Base-by-base conservation (phyloP, 2,329 filamentous ascomycete species). In the Colletotrichum costaricense region DNA sequence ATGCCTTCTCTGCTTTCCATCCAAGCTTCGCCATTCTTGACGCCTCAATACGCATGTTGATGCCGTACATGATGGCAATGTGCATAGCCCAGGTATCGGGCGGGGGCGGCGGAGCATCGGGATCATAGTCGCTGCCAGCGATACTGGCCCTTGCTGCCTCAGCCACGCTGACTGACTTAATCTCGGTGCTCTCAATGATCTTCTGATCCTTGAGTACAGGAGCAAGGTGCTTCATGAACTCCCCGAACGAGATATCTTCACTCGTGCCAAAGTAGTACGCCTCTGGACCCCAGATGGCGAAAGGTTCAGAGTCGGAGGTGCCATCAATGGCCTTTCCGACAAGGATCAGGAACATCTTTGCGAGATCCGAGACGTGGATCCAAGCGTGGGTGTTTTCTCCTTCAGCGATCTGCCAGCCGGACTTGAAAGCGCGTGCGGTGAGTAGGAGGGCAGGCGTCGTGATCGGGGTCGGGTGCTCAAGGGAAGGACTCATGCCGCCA, bases 391-490 rank as follows among this genome's bases (percentile, higher is more conserved):
- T 65, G 28, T 69, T 69, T 22, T 64, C 67, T 8, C 67, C 67
- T 52, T 64, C 54, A 5, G 67, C 67, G 30, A 70, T 66, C 16
- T 67, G 54, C 67, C 67, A 70, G 54, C 67, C 67, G 11, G 67
- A 66, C 62, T 66, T 70, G 62, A 70, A 58, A 14, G 67, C 67
- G 2, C 67, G 67, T 2, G 62, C 64, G 49, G 69, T 73, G 19
- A 57, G 69, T 19, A 73, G 68, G 33, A 58, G 66, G n/a, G 75
- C 74, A 30, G 65, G 59, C 35, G 35, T 75, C 19, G 63, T 73
- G 64, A 77, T 74, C n/a, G 76, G 72, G 22, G 67, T 74, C 22
- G 74, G 70, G 60, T 77, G 66, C 38, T 70, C 35, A 8, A 77
- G 67, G 16, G 73, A 76, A 3, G 73, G 70, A 52, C 73, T 76